Evolutionary conservation across 805 yeast species (phyloP).

Genomic region (Ogataea philodendri): DNA sequence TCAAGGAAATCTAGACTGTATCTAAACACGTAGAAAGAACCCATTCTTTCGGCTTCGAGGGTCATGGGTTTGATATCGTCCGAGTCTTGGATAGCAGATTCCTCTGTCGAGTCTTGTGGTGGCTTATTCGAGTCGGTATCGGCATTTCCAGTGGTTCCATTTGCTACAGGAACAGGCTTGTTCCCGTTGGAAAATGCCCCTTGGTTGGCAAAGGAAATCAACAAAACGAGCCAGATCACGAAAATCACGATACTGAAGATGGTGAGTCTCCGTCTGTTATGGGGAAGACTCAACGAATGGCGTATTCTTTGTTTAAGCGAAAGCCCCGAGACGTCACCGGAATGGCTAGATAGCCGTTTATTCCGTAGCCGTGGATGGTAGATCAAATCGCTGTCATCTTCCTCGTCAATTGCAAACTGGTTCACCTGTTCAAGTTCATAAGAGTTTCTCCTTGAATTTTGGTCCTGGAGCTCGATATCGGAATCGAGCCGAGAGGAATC

Average conservation of each 20-base stretch:
- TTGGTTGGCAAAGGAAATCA: conserved; percentile 25
- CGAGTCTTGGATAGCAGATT: conserved; percentile 4
- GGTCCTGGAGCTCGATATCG: conserved; percentile 26
- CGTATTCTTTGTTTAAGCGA: conserved; percentile 12
- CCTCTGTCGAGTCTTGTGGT: conserved; percentile 1
- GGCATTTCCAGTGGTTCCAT: neutral
- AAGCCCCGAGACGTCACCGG: conserved; percentile 1
- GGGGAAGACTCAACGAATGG: conserved; percentile 20
- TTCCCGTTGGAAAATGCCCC: conserved; percentile 20
- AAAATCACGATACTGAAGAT: conserved; percentile 20
- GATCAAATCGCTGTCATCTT: conserved; percentile 16
- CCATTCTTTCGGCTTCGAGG: conserved; percentile 31
- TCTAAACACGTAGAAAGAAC: conserved; percentile 29
- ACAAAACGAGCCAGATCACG: conserved; percentile 28
- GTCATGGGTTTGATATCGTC: conserved; percentile 21
- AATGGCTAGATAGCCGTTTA: too few species aligned
- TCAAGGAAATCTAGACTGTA: conserved; percentile 28
- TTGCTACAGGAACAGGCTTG: neutral
- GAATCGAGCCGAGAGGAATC: conserved; percentile 7
- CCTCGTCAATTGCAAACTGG: conserved; percentile 27
- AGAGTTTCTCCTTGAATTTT: conserved; percentile 22
- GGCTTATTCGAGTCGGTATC: neutral
- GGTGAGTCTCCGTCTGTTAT: conserved; percentile 14
- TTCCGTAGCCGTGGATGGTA: conserved; percentile 18
- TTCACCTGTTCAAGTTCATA: conserved; percentile 20